Evolutionary conservation across 768 basidiomycete species (phyloP).

Genomic region (Lactifluus piperatus): DNA sequence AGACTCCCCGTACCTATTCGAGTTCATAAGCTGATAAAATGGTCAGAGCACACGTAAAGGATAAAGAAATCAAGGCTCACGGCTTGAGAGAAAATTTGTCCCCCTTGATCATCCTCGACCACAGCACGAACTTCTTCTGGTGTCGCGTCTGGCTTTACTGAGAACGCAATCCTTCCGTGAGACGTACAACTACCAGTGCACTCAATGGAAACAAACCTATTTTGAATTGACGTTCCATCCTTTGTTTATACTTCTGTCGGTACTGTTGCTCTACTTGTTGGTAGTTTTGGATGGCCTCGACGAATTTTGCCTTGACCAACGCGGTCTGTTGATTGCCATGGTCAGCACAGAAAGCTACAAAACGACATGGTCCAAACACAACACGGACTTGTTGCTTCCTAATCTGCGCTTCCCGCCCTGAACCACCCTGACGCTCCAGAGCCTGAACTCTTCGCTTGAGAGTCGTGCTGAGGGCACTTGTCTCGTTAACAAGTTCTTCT

Average conservation of each 20-base stretch:
- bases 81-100: conserved; percentile 74
- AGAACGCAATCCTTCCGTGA: not conserved
- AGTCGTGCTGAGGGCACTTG: conserved; percentile 46
- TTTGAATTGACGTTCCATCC: conserved; percentile 67
- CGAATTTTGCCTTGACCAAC: conserved; percentile 56
- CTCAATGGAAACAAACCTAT: conserved; percentile 44
- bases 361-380: not conserved
- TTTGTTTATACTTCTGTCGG: conserved; percentile 51
- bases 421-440: conserved; percentile 37
- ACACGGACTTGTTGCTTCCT: conserved; percentile 36
- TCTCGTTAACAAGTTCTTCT: conserved; percentile 50
- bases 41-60: not conserved
- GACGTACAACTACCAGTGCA: not conserved
- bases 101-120: conserved; percentile 53
- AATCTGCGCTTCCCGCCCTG: conserved; percentile 37
- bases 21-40: conserved; percentile 64
- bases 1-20: conserved; percentile 85
- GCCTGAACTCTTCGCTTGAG: conserved; percentile 53
- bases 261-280: conserved; percentile 68
- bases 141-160: conserved; percentile 84
- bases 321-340: conserved; percentile 35
- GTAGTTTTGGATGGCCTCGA: conserved; percentile 70
- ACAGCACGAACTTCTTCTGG: conserved; percentile 66
- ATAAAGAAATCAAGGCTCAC: conserved; percentile 28
- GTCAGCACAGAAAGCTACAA: not conserved